Conservation (phyloP, 1,284 basidiomycete species). For the Papiliotrema fonsecae region DNA sequence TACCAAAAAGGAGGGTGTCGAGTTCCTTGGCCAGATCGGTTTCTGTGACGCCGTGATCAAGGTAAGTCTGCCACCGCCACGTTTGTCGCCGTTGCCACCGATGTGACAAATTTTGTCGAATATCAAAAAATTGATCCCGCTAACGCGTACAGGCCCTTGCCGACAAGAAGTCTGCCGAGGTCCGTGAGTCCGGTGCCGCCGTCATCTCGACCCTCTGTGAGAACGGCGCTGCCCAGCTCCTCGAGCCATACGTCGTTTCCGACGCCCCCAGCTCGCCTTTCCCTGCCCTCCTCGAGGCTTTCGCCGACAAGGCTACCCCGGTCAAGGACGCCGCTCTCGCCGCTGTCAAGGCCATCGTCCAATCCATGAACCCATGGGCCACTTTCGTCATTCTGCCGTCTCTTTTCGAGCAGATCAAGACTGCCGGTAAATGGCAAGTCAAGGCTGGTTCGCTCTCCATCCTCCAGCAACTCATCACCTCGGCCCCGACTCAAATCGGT, state of each 20-base stretch:
- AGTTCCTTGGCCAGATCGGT: conserved; percentile 69
- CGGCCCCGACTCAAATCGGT: conserved; percentile 79
- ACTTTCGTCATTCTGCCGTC: conserved; percentile 78
- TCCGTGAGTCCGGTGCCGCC: conserved; percentile 45
- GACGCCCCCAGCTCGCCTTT: conserved; percentile 65
- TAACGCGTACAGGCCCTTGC: conserved; percentile 47
- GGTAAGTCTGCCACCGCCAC: conserved; percentile 37
- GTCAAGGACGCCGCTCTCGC: conserved; percentile 68
- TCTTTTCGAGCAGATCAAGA: conserved; percentile 90
- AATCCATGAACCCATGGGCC: conserved; percentile 87
- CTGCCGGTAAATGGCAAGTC: conserved; percentile 98
- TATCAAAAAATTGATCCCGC: neutral
- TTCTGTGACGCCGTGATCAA: conserved; percentile 77
- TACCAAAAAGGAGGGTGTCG: conserved; percentile 79
- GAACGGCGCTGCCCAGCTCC: conserved; percentile 71
- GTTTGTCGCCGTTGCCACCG: neutral
- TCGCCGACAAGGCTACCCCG: conserved; percentile 79
- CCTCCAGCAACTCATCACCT: conserved; percentile 84
- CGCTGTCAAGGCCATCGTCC: conserved; percentile 74
- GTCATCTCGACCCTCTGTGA: conserved; percentile 57
- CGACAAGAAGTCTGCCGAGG: conserved; percentile 56
- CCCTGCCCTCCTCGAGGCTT: conserved; percentile 79
- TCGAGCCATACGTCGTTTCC: conserved; percentile 85
- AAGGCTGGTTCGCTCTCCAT: conserved; percentile 84
- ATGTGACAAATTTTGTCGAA: conserved; percentile 3